Base-by-base conservation (phyloP, 768 basidiomycete species). In the Suillus variegatus region DNA sequence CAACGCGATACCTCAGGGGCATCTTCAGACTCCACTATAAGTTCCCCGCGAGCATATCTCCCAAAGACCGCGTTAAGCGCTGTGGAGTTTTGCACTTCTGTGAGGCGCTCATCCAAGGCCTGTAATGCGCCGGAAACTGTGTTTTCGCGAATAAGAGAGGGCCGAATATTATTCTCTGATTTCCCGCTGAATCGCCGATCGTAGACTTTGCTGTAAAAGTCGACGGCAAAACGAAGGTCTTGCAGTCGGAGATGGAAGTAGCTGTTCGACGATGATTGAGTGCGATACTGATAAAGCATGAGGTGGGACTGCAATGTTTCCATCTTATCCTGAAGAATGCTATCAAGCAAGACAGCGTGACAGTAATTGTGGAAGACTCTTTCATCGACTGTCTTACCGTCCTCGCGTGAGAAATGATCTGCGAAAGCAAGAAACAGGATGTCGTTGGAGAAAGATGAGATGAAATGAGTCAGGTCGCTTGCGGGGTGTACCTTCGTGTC, bases 251-350 rank as follows among this genome's bases (percentile, higher is more conserved):
- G 77, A 69, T 88, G 85, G 76, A 89, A 92, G 73, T 86, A 88
- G 10, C 80, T 83, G 7, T 86, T 85, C 4, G 76, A 69, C 0
- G 86, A 85, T 4, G 82, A 78, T 84, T 89, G 86, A 62, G 77
- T 83, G 65, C 92, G 88, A 70, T 88, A 88, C 58, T 81, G 84
- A 72, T 89, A 93, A 36, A 95, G 73, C 1, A 86, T 86, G 3
- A 95, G 79, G 72, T 94, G 91, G 0, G 89, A 83, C 69, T 90
- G 88, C 4, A 96, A 77, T 0, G 91, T 88, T 65, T 88, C 85
- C 14, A 91, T 88, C 73, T 97, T 97, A 77, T 96, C 95, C 73
- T 93, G 89, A n/a, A 95, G 80, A 60, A 98, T 90, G 77, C 92
- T 91, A 74, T 98, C 96, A 51, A 95, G 82, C 14, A 95, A 76